Percentiles rank a stretch among this genome's conserved stretches.
Conservation (phyloP, 1,284 basidiomycete genomes). For the Paramarasmius palmivorus region DNA sequence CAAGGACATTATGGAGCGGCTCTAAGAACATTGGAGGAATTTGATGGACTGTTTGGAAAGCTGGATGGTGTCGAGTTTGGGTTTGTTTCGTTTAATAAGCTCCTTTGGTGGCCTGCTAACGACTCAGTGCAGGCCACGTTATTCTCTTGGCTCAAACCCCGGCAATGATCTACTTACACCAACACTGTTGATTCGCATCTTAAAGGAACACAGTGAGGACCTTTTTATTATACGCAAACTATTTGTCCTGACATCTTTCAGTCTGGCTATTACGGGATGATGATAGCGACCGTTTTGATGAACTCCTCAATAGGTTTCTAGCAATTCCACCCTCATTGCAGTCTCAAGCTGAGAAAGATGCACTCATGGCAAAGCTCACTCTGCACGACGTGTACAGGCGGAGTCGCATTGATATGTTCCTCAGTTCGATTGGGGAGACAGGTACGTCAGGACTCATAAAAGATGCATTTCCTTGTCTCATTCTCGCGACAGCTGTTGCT, state of each 20-base stretch:
- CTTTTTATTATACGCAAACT: slow-evolving; percentile 1
- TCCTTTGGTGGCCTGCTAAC: slow-evolving; percentile 8
- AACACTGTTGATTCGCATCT: slow-evolving; percentile 60
- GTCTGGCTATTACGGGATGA: slow-evolving; percentile 77
- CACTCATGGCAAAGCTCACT: slow-evolving; percentile 70
- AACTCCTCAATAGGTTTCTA: slow-evolving; percentile 59
- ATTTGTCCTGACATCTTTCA: slow-evolving; percentile 27
- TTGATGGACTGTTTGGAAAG: slow-evolving; percentile 54
- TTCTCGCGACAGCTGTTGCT: slow-evolving; percentile 64
- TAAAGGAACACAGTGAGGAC: slow-evolving; percentile 75
- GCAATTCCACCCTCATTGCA: slow-evolving; percentile 56
- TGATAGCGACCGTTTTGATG: slow-evolving; percentile 53
- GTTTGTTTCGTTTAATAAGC: slow-evolving; percentile 29
- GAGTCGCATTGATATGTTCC: slow-evolving; percentile 82
- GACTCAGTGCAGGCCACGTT: slow-evolving; percentile 36
- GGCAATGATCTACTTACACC: slow-evolving; percentile 65
- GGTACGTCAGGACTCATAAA: slow-evolving; percentile 47
- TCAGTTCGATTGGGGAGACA: slow-evolving; percentile 85
- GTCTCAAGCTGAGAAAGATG: slow-evolving; percentile 73
- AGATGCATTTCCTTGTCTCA: background rate
- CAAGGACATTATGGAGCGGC: slow-evolving; percentile 54
- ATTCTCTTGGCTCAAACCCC: slow-evolving; percentile 39
- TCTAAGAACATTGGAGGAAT: slow-evolving; percentile 53
- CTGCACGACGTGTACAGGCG: slow-evolving; percentile 75
- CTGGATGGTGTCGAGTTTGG: slow-evolving; percentile 48